phyloP scores from a whole-genome alignment of 345 rosid species.

The Anacardium occidentale region DNA sequence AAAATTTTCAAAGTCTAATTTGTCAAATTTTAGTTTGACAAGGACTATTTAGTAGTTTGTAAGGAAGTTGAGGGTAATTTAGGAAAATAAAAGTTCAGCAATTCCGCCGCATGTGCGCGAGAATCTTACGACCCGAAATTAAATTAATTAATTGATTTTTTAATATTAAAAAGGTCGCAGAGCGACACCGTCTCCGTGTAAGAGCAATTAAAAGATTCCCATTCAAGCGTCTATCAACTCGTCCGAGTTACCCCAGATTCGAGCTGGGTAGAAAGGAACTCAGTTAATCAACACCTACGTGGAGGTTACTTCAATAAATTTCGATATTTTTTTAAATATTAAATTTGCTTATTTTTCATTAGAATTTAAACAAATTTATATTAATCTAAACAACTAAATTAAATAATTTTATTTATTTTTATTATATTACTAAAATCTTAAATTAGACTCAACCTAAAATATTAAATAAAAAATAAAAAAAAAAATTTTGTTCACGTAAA shows the following conservation, averaged over 20 bases:
- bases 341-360: too few species aligned
- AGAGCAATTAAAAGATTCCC: conserved; percentile 26
- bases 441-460: too few species aligned
- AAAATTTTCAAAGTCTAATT: too few species aligned
- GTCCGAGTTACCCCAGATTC: not conserved
- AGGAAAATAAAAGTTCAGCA: not conserved
- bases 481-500: too few species aligned
- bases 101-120: not conserved
- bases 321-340: too few species aligned
- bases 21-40: not conserved
- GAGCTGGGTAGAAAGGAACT: not conserved
- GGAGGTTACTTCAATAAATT: too few species aligned
- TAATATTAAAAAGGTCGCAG: not conserved
- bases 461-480: too few species aligned
- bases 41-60: not conserved
- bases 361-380: too few species aligned
- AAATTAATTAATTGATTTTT: not conserved
- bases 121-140: conserved; percentile 12
- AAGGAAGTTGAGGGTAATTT: not conserved
- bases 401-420: too few species aligned
- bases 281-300: too few species aligned
- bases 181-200: conserved; percentile 15
- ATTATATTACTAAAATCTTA: too few species aligned
- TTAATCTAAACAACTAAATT: too few species aligned
- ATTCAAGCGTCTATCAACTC: not conserved